Percentiles rank a stretch among this genome's conserved stretches.
phyloP scores from a whole-genome alignment of 148 eudicot species.

The Rhododendron kiyosumense region DNA sequence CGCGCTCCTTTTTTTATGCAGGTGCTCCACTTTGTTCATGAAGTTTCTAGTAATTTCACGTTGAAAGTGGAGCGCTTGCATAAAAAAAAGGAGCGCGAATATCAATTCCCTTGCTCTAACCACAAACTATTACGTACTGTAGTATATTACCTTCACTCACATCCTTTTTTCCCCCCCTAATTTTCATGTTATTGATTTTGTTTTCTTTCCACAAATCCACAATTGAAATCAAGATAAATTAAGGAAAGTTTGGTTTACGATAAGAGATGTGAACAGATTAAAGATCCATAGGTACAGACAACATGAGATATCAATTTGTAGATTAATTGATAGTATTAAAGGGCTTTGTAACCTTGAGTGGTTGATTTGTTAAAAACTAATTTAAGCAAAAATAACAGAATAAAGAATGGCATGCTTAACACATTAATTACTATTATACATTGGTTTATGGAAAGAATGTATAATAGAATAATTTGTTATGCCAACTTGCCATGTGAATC shows the following conservation, averaged over 20 bases:
- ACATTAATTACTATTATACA: not conserved
- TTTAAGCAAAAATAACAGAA: not conserved
- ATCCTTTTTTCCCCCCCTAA: not conserved
- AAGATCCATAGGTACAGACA: not conserved
- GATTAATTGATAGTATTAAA: not conserved
- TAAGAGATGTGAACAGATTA: not conserved
- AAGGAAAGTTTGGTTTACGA: not conserved
- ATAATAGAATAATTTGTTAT: not conserved
- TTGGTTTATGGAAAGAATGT: not conserved
- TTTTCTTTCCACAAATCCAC: not conserved
- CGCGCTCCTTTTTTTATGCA: too few species aligned
- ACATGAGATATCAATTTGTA: not conserved
- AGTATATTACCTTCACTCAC: not conserved
- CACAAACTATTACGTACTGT: not conserved
- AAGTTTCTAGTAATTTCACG: too few species aligned
- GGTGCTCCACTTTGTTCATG: too few species aligned
- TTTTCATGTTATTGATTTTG: not conserved
- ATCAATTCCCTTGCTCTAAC: not conserved
- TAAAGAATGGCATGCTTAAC: not conserved
- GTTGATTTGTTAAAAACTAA: not conserved
- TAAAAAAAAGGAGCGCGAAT: too few species aligned
- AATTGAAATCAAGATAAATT: not conserved
- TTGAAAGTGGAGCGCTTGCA: too few species aligned
- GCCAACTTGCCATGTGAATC: constrained; percentile 10
- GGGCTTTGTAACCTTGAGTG: not conserved